Evolutionary conservation across 331 rosid genomes (phyloP).

Genomic region (Arachis monticola): DNA sequence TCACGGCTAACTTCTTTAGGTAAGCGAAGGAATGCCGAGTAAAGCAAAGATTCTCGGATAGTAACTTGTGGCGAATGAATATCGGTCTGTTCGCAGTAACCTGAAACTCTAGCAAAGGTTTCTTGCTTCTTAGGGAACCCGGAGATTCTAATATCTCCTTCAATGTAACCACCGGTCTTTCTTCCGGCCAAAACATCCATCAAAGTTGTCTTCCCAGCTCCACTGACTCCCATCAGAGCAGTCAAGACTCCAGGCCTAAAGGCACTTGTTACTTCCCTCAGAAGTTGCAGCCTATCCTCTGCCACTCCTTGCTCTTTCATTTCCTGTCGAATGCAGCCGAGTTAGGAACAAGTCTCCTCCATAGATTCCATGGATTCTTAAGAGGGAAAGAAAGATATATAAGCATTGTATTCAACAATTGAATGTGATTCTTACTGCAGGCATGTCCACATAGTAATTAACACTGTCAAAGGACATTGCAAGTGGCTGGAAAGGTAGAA

Average conservation of each 20-base stretch:
- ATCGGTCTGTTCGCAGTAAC: slow-evolving; percentile 97
- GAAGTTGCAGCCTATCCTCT: slow-evolving; percentile 78
- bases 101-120: slow-evolving; percentile 97
- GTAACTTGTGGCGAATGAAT: slow-evolving; percentile 99
- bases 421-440: slow-evolving; percentile 63
- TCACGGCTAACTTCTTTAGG: slow-evolving; percentile 79
- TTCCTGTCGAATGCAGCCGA: slow-evolving; percentile 59
- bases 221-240: slow-evolving; percentile 98
- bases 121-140: slow-evolving; percentile 97
- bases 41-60: slow-evolving; percentile 74
- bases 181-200: slow-evolving; percentile 99
- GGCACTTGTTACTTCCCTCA: slow-evolving; percentile 80
- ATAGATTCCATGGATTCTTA: neutral
- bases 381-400: neutral
- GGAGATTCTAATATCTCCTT: slow-evolving; percentile 88
- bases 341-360: slow-evolving; percentile 27
- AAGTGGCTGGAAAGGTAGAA: slow-evolving; percentile 92
- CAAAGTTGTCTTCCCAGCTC: slow-evolving; percentile 97
- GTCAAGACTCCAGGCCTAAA: slow-evolving; percentile 96
- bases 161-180: slow-evolving; percentile 90
- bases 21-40: slow-evolving; percentile 96
- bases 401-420: slow-evolving; percentile 17
- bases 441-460: slow-evolving; percentile 93
- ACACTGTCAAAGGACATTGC: slow-evolving; percentile 92
- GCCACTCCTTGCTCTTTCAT: slow-evolving; percentile 87